Base-by-base conservation (phyloP, 108 stramenopile genomes). In the Skeletonema grethae region DNA sequence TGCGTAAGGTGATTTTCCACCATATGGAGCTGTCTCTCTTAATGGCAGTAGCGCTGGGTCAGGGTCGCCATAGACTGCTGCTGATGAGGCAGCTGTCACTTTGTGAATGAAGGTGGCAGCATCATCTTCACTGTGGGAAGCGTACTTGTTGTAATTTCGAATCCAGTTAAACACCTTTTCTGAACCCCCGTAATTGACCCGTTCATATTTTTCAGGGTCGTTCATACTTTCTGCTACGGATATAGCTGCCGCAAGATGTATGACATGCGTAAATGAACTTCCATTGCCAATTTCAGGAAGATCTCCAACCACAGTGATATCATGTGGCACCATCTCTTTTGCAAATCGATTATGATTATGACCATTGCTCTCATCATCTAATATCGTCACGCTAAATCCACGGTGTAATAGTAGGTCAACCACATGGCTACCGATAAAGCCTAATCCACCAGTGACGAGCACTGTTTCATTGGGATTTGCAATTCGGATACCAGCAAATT, bases 381-480 rank as follows among this genome's bases (percentile, higher is more conserved):
- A 75, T 29, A 93, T 83, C 7, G 91, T 82, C 29, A 95, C 94
- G 24, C 77, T 64, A 63, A 93, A 90, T 18, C 93, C 93, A n/a
- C 93, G 84, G 7, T 63, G 69, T 36, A 94, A 72, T 8, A 94
- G 74, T 36, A 69, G 34, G 18, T 88, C 82, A 24, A 80, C 85
- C 0, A 88, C 86, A 80, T 89, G 88, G 53, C 80, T 81, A 1
- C 94, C 94, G 24, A 95, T 90, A 74, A 95, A 95, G 4, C 94
- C 94, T 13, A 91, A 84, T 12, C 86, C 94, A 10, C 94, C 94
- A 0, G 94, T 95, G 31, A 95, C 80, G 31, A 95, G 71, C 20
- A 95, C 92, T 16, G 66, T 62, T 43, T 85, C 82, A 7, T 53
- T 9, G 1, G 75, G 68, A 11, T 50, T 30, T 13, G 80, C 68